These are phyloP conservation scores for Podospora pseudopauciseta DNA, from an alignment of 495 filamentous ascomycete genomes.

Conservation along the genomic window DNA sequence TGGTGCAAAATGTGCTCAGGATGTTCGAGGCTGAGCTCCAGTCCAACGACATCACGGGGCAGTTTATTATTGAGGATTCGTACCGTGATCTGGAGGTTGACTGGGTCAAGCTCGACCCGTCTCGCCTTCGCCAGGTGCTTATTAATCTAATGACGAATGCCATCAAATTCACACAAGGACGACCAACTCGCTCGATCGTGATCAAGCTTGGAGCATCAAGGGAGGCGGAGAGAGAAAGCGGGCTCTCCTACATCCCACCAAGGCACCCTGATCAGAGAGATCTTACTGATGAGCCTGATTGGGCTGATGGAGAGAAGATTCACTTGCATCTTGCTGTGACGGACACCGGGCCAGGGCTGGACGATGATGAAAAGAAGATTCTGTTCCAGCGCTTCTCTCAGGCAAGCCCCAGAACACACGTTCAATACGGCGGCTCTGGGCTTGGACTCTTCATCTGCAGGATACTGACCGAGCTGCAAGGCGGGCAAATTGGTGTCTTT, in stretches of 20 bases:
- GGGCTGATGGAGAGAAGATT: constrained; percentile 64
- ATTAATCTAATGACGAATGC: constrained; percentile 78
- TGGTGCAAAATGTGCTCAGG: constrained; percentile 65
- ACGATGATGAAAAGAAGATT: constrained; percentile 65
- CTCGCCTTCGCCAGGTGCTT: constrained; percentile 71
- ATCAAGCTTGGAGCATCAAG: constrained; percentile 67
- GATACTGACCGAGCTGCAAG: constrained; percentile 74
- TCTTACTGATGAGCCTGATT: constrained; percentile 55
- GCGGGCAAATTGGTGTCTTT: constrained; percentile 77
- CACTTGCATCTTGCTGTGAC: constrained; percentile 73
- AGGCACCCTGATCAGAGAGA: constrained; percentile 48
- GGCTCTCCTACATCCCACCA: constrained; percentile 53
- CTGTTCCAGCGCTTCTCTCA: constrained; percentile 82
- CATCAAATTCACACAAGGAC: constrained; percentile 72
- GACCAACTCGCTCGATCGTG: constrained; percentile 57
- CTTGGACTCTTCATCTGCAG: constrained; percentile 80
- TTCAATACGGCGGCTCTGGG: constrained; percentile 78
- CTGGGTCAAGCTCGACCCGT: constrained; percentile 77
- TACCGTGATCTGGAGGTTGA: constrained; percentile 61
- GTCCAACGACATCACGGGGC: constrained; percentile 66
- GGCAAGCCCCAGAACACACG: constrained; percentile 69
- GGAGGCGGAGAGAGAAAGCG: constrained; percentile 46
- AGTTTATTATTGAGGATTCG: constrained; percentile 62
- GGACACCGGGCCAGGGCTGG: constrained; percentile 76
- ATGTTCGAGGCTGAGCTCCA: constrained; percentile 82